phyloP scores from a whole-genome alignment of 2,329 filamentous ascomycete species.

The Curvularia sp. region DNA sequence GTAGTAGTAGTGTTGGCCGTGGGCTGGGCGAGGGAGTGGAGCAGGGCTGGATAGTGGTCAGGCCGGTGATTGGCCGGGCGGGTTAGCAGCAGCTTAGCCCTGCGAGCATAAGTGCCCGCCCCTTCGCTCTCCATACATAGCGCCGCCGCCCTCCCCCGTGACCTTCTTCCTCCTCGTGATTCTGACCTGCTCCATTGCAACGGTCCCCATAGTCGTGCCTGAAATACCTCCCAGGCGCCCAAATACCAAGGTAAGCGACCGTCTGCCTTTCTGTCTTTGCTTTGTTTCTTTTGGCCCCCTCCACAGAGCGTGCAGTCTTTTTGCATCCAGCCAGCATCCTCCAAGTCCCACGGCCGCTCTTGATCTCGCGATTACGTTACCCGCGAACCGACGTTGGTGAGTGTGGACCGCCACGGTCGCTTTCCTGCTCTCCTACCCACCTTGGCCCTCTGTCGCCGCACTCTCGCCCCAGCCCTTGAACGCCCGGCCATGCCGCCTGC shows the following conservation, averaged over 20 bases:
- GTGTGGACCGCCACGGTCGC: constrained; percentile 6
- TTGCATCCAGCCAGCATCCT: constrained; percentile 5
- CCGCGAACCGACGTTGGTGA: constrained; percentile 16
- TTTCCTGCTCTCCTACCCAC: constrained; percentile 1
- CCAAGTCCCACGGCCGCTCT: constrained; percentile 6
- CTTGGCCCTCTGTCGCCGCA: neutral
- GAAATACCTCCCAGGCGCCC: constrained; percentile 1
- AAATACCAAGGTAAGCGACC: constrained; percentile 8
- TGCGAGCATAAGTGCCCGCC: neutral
- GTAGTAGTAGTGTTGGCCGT: neutral
- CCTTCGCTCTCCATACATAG: constrained; percentile 12
- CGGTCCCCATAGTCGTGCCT: constrained; percentile 4
- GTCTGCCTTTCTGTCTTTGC: neutral
- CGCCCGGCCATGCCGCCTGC: neutral
- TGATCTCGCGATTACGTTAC: constrained; percentile 4
- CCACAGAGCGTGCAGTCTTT: neutral
- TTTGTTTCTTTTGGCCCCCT: neutral
- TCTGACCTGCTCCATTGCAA: constrained; percentile 9
- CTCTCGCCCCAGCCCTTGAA: neutral
- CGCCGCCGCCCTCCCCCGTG: constrained; percentile 14
- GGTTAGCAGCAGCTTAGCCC: neutral
- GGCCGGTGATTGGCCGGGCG: constrained; percentile 18
- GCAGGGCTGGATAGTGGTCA: constrained; percentile 16
- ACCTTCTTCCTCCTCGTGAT: constrained; percentile 24
- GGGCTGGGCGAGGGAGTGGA: constrained; percentile 17